A percentile compares a stretch with the other conserved stretches of the same genome.
phyloP scores from a whole-genome alignment of 2,329 filamentous ascomycete species.

The Fusarium sp. region DNA sequence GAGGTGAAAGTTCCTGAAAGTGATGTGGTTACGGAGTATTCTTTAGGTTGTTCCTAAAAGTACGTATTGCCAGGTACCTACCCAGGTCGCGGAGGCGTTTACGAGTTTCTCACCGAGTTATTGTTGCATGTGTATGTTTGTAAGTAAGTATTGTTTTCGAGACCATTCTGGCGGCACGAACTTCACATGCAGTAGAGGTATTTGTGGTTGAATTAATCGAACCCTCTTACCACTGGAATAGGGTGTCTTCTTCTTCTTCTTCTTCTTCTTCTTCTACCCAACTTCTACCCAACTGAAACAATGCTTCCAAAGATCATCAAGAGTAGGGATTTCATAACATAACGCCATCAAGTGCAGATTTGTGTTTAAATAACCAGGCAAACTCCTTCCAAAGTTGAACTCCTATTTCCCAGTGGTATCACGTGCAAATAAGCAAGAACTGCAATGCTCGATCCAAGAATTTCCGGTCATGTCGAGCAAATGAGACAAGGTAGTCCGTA shows the following conservation, averaged over 20 bases:
- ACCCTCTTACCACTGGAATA: conserved; percentile 14
- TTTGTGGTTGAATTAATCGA: not conserved
- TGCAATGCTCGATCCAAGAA: not conserved
- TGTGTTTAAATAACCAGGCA: not conserved
- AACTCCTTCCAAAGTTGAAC: not conserved
- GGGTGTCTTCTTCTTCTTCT: not conserved
- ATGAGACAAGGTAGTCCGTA: conserved; percentile 1
- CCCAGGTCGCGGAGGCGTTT: not conserved
- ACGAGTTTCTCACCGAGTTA: not conserved
- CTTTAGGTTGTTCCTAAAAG: not conserved
- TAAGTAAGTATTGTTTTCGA: not conserved
- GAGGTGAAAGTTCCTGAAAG: not conserved
- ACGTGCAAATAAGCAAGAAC: not conserved
- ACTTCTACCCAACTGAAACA: not conserved
- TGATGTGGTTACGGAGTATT: not conserved
- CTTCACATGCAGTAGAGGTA: not conserved
- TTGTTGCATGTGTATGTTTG: not conserved
- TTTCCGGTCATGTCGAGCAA: not conserved
- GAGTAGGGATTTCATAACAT: conserved; percentile 24
- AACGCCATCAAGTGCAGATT: not conserved
- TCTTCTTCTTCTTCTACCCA: not conserved
- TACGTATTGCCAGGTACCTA: not conserved
- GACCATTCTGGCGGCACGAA: not conserved
- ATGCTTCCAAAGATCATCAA: not conserved
- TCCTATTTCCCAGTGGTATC: conserved; percentile 23